phyloP scores from a whole-genome alignment of 106 monocot genomes.

The Dendrobium nobile region DNA sequence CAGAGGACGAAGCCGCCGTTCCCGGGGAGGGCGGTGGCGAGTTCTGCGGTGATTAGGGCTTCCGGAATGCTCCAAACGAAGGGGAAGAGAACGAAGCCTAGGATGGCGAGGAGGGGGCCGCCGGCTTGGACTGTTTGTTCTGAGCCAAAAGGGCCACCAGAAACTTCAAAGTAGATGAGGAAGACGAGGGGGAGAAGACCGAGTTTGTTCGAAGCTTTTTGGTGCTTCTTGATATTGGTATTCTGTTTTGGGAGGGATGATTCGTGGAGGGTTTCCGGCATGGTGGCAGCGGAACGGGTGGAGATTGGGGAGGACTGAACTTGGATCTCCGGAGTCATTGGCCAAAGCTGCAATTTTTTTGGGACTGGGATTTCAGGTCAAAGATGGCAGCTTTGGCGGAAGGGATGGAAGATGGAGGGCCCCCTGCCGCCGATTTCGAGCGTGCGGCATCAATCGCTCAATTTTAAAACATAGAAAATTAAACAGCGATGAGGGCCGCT shows the following conservation, averaged over 20 bases:
- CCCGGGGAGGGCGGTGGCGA: conserved; percentile 68
- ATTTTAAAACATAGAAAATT: too few relatives aligned
- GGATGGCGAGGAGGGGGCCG: conserved; percentile 61
- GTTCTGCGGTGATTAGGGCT: conserved; percentile 78
- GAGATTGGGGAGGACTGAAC: background rate
- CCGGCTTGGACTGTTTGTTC: conserved; percentile 67
- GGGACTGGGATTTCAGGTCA: too few relatives aligned
- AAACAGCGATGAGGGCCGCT: too few relatives aligned
- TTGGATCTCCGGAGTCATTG: background rate
- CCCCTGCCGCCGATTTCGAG: too few relatives aligned
- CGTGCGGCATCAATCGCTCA: too few relatives aligned
- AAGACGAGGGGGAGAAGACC: conserved; percentile 72
- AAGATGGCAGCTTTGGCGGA: too few relatives aligned
- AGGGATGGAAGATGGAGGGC: too few relatives aligned
- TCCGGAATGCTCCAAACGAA: conserved; percentile 83
- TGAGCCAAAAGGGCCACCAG: conserved; percentile 77
- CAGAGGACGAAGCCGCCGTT: conserved; percentile 95
- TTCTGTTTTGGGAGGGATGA: background rate
- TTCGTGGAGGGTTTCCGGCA: background rate
- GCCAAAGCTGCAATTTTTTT: background rate
- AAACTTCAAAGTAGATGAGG: conserved; percentile 83
- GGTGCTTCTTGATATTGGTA: background rate
- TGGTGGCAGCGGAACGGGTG: background rate
- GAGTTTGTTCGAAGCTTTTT: conserved; percentile 18
- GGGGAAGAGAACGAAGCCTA: conserved; percentile 79